Evolutionary conservation across 2,329 filamentous ascomycete species (phyloP), one percentile per base, ranked within the genome.

Genomic region (Trichophyton simii): DNA sequence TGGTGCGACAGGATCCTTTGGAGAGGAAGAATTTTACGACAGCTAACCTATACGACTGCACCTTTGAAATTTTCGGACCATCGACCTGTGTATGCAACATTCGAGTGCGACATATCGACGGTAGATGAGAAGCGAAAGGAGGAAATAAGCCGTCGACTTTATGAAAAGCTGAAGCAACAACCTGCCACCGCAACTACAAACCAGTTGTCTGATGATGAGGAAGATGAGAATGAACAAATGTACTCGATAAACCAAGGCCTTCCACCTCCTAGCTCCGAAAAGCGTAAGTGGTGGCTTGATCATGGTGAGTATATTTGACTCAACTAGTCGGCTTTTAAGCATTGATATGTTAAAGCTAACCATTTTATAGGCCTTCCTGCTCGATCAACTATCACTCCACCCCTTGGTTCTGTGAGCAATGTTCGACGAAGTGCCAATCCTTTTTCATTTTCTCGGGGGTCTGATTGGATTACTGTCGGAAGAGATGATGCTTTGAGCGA

Each of bases 1-100:
- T 99, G 94, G 94, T 96, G 91, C 63, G 94, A 99, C 73, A 88
- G 94, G 42, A 88, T 99, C 54, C 77, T 99, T 7, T 87, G 89
- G 63, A 95, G 91, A 75, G 94, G 94, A 6, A 78, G 83, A 63
- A 91, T 90, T 67, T 81, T 99, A 41, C 85, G 86, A 48, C 94
- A 97, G 71, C 78, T 88, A 9, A 82, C 88, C 36, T 99, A 99
- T 73, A 83, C 89, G 68, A 87, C 83, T 60, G 91, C 91, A 2
- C 86, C 89, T 34, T 78, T 99, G 41, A 83, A 82, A 11, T 96
- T 97, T 72, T 99, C 94, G 0, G 94, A 99, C 70, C 94, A 99
- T 73, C 83, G 91, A n/a, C 94, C 94, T 1, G 92, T 99, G 0
- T 96, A 89, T 74, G 91, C 90, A 11, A 84, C 85, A 0, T 99